Conservation (phyloP, 2,329 filamentous ascomycete genomes). For the Coleophoma cylindrospora region DNA sequence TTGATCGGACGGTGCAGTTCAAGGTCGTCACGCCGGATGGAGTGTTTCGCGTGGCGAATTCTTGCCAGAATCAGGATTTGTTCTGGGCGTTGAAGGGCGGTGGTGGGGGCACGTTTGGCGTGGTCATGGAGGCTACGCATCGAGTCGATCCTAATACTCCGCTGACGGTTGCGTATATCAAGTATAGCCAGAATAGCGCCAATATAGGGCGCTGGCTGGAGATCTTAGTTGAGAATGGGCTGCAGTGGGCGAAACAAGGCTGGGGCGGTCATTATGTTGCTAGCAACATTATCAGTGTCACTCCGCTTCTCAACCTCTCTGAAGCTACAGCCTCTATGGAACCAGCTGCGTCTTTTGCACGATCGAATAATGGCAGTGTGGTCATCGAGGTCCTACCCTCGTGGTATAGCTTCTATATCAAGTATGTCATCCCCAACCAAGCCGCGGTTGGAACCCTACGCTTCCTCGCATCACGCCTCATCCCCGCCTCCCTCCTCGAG, state of each 20-base stretch:
- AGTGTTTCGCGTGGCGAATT: constrained; percentile 35
- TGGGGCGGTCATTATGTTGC: constrained; percentile 12
- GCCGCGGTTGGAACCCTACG: constrained; percentile 5
- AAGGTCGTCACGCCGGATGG: constrained; percentile 44
- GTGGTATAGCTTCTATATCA: constrained; percentile 10
- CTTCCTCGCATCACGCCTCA: constrained; percentile 4
- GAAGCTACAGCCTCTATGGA: constrained; percentile 9
- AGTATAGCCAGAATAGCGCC: constrained; percentile 2
- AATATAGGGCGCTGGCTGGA: constrained; percentile 7
- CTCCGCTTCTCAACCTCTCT: constrained; percentile 8
- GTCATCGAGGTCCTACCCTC: constrained; percentile 7
- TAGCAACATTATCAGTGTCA: constrained; percentile 9
- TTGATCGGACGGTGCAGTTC: constrained; percentile 42
- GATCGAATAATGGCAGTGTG: constrained; percentile 2
- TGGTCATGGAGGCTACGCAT: constrained; percentile 26
- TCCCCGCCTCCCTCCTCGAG: constrained; percentile 7
- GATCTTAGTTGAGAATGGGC: constrained; percentile 8
- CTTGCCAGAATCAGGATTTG: constrained; percentile 36
- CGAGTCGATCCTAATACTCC: constrained; percentile 8
- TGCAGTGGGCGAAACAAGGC: constrained; percentile 12
- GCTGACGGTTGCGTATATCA: constrained; percentile 9
- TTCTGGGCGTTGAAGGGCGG: constrained; percentile 46
- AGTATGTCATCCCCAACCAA: constrained; percentile 7
- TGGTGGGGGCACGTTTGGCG: constrained; percentile 38
- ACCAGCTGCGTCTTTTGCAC: constrained; percentile 6